Percentiles rank a stretch among this genome's conserved stretches.
Evolutionary conservation across 768 basidiomycete genomes (phyloP).

Genomic region (Termitomyces sp.): DNA sequence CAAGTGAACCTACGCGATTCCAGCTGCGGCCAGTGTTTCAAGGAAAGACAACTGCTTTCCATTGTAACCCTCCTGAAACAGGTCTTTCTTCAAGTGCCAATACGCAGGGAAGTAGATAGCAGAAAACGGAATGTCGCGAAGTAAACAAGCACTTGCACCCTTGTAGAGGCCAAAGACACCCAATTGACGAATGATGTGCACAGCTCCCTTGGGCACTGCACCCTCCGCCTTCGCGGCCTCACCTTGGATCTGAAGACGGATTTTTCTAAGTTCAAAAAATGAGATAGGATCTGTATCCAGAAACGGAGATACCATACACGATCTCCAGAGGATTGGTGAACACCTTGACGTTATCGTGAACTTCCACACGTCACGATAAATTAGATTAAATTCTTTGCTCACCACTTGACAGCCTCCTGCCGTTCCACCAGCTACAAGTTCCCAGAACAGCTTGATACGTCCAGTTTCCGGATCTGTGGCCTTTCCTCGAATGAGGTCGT

Average conservation of each 20-base stretch:
- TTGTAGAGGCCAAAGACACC: conserved; percentile 91
- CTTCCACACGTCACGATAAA: neutral
- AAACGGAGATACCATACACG: conserved; percentile 49
- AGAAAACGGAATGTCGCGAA: conserved; percentile 96
- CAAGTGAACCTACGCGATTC: conserved; percentile 57
- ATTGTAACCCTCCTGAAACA: conserved; percentile 94
- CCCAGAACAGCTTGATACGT: conserved; percentile 86
- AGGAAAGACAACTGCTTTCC: conserved; percentile 89
- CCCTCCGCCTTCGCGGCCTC: conserved; percentile 88
- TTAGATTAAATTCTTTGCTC: conserved; percentile 25
- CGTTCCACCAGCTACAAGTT: conserved; percentile 83
- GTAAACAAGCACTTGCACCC: conserved; percentile 88
- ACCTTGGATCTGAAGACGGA: conserved; percentile 92
- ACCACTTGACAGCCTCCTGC: conserved; percentile 99
- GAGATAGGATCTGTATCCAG: conserved; percentile 5
- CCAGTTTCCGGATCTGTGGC: conserved; percentile 96
- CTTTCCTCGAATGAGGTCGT: conserved; percentile 79
- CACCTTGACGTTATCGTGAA: conserved; percentile 42
- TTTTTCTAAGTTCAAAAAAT: conserved; percentile 53
- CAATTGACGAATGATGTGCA: conserved; percentile 89
- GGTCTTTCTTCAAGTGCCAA: conserved; percentile 84
- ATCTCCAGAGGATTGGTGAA: conserved; percentile 98
- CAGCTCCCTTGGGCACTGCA: conserved; percentile 73
- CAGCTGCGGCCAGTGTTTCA: conserved; percentile 82
- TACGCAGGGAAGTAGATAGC: conserved; percentile 90